Evolutionary conservation across 2,329 filamentous ascomycete species (phyloP), one percentile per base, ranked within the genome.

Genomic region (Elsinoe australis): DNA sequence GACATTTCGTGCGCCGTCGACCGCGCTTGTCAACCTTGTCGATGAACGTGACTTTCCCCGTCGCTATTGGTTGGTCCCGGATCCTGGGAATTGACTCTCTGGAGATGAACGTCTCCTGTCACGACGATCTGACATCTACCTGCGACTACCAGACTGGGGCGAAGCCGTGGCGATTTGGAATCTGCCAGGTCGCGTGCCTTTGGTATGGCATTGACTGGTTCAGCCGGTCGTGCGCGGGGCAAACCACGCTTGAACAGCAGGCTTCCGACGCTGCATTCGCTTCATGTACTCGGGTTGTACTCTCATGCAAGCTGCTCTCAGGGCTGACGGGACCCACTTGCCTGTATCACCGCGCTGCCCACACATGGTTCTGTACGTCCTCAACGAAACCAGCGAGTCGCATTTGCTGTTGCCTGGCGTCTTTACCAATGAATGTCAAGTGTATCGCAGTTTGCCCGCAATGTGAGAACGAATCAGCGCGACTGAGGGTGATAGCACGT

Each of bases 11-110:
- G 39, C 39, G 39, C 39, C 26, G 39, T 32, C 39, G 24, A 24
- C 39, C 39, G 32, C 39, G 19, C 22, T 44, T 44, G 39, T 31
- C 39, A 44, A 44, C 39, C 39, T 44, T 41, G 36, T 41, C 36
- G 17, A 44, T 17, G 14, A 19, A 44, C 21, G 24, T 18, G 15
- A 31, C 5, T 44, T 26, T 44, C 17, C 28, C 21, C 21, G 9
- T 44, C 22, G 24, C 22, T 18, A 44, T 44, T 44, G 39, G 39
- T 32, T 10, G 28, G 26, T 29, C 39, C 39, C 21, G 28, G n/a
- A 28, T 17, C 28, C 10, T 32, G 39, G 39, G 39, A 44, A 6
- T 29, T n/a, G n/a, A n/a, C n/a, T n/a, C n/a, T n/a, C n/a, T n/a
- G n/a, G n/a, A n/a, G n/a, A n/a, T n/a, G n/a, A n/a, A n/a, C n/a